phyloP scores from a whole-genome alignment of 2,329 filamentous ascomycete species.

The Fusarium abutilonis region DNA sequence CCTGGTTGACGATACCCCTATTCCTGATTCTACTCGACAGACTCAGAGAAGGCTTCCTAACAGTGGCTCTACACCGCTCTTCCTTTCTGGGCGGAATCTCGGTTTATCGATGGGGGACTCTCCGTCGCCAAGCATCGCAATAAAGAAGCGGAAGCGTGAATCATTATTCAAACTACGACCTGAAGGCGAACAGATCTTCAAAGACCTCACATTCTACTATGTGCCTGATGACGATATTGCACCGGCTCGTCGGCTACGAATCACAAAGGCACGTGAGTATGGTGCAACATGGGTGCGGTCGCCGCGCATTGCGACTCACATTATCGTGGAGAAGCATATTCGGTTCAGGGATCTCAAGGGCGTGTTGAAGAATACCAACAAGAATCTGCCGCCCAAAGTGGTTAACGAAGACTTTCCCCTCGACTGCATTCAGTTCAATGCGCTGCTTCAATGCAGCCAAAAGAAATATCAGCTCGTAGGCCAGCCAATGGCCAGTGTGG shows the following conservation, averaged over 20 bases:
- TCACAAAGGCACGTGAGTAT: slow-evolving; percentile 77
- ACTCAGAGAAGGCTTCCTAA: slow-evolving; percentile 33
- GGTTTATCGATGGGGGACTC: slow-evolving; percentile 31
- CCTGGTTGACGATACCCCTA: slow-evolving; percentile 44
- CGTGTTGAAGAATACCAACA: slow-evolving; percentile 48
- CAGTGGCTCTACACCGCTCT: slow-evolving; percentile 48
- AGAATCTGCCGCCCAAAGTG: slow-evolving; percentile 54
- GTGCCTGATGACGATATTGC: slow-evolving; percentile 82
- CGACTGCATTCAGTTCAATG: slow-evolving; percentile 70
- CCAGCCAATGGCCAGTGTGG: slow-evolving; percentile 46
- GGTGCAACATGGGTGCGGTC: slow-evolving; percentile 76
- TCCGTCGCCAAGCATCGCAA: slow-evolving; percentile 39
- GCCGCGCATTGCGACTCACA: slow-evolving; percentile 73
- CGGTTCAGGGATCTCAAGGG: slow-evolving; percentile 70
- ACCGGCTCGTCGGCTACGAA: slow-evolving; percentile 72
- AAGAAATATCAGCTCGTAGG: slow-evolving; percentile 68
- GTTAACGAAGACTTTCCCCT: slow-evolving; percentile 75
- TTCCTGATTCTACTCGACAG: slow-evolving; percentile 43
- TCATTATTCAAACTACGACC: slow-evolving; percentile 57
- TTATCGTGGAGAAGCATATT: slow-evolving; percentile 79
- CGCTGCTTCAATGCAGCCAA: slow-evolving; percentile 67
- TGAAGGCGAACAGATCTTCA: slow-evolving; percentile 67
- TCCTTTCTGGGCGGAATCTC: slow-evolving; percentile 29
- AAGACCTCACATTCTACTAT: slow-evolving; percentile 74
- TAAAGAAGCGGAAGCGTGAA: slow-evolving; percentile 60